A percentile compares a stretch with the other conserved stretches of the same genome.
These are phyloP conservation scores for Cicer cuneatum DNA, from an alignment of 306 rosid genomes.

Conservation along the genomic window DNA sequence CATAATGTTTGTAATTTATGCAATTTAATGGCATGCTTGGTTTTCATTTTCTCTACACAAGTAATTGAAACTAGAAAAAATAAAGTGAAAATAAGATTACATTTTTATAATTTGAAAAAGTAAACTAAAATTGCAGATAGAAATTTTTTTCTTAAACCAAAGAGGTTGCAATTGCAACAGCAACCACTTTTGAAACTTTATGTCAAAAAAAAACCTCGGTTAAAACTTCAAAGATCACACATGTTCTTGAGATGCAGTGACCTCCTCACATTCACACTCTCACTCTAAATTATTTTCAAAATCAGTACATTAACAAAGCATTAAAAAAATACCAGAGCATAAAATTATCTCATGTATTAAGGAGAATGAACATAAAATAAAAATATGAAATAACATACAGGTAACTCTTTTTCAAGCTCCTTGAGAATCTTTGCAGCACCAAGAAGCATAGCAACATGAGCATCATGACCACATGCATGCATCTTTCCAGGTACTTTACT, in stretches of 20 bases:
- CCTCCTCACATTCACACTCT: neutral
- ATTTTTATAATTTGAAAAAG: neutral
- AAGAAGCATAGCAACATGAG: slow-evolving; percentile 91
- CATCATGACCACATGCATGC: slow-evolving; percentile 97
- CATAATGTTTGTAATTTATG: neutral
- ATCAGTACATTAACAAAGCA: neutral
- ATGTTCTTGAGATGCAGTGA: neutral
- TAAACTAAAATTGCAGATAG: neutral
- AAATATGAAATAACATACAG: slow-evolving; percentile 41
- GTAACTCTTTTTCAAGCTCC: slow-evolving; percentile 53
- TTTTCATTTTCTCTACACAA: neutral
- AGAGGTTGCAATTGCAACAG: neutral
- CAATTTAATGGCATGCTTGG: neutral
- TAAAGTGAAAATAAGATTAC: neutral
- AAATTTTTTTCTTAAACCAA: neutral
- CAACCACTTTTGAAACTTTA: neutral
- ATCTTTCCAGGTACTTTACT: slow-evolving; percentile 88
- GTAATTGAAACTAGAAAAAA: neutral
- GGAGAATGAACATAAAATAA: neutral
- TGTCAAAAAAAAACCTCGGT: too few species aligned
- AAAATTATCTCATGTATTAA: neutral
- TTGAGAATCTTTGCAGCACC: slow-evolving; percentile 86
- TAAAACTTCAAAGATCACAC: too few species aligned
- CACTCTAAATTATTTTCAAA: neutral
- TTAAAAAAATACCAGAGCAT: neutral